These are phyloP conservation scores for Xylariaceae sp. DNA, from an alignment of 2,329 filamentous ascomycete genomes.

Conservation along the genomic window DNA sequence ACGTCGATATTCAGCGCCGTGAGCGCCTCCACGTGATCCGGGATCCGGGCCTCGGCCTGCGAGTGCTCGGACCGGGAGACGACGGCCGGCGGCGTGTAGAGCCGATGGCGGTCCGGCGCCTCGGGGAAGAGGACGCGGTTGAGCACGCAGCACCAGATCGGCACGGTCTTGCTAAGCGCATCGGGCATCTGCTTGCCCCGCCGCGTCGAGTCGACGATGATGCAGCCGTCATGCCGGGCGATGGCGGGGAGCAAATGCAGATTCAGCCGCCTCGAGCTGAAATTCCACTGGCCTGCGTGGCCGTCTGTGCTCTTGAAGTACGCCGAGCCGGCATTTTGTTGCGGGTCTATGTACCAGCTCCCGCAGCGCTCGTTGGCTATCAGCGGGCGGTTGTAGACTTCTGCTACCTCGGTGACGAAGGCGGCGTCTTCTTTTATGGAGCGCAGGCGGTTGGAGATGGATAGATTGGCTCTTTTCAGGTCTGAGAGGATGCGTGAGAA, in stretches of 20 bases:
- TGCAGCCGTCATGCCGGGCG: conserved; percentile 64
- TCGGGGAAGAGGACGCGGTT: conserved; percentile 73
- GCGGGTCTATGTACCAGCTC: conserved; percentile 82
- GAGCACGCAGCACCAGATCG: conserved; percentile 87
- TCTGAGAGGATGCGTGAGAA: conserved; percentile 67
- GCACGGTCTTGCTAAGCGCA: conserved; percentile 87
- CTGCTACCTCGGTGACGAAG: conserved; percentile 64
- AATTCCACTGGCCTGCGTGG: conserved; percentile 85
- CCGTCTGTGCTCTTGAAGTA: conserved; percentile 99
- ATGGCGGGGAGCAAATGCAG: conserved; percentile 71
- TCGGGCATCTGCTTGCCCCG: conserved; percentile 94
- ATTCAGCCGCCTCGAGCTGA: conserved; percentile 81
- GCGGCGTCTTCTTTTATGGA: conserved; percentile 73
- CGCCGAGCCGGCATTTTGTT: conserved; percentile 63
- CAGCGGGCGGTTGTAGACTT: conserved; percentile 59
- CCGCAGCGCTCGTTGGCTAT: conserved; percentile 94
- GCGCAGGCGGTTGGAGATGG: conserved; percentile 72
- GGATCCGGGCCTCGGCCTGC: conserved; percentile 65
- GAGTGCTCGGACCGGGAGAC: conserved; percentile 72
- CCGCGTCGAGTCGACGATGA: conserved; percentile 90
- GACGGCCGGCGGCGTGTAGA: conserved; percentile 69
- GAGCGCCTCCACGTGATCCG: conserved; percentile 50
- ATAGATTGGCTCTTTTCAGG: conserved; percentile 71
- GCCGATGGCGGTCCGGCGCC: conserved; percentile 38
- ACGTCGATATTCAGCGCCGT: conserved; percentile 58